Evolutionary conservation across 2,329 filamentous ascomycete genomes (phyloP).

Genomic region (Neopestalotiopsis clavispora): DNA sequence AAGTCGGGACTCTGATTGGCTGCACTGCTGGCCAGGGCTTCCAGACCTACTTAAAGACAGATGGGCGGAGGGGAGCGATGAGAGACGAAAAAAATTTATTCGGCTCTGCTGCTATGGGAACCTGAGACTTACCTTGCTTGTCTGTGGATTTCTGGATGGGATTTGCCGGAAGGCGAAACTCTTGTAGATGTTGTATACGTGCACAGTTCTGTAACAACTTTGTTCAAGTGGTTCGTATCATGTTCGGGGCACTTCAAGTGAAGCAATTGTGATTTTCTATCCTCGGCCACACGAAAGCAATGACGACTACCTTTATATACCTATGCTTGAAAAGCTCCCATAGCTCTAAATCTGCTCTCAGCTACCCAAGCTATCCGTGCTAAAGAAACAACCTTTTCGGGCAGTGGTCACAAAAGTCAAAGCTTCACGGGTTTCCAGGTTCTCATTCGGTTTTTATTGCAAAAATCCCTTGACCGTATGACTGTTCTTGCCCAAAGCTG

Average conservation of each 20-base stretch:
- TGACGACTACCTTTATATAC: neutral
- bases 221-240: neutral
- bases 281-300: neutral
- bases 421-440: neutral
- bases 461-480: neutral
- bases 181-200: neutral
- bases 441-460: neutral
- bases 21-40: neutral
- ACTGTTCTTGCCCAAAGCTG: neutral
- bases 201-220: neutral
- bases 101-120: neutral
- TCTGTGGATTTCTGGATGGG: conserved; percentile 2
- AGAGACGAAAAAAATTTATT: conserved; percentile 7
- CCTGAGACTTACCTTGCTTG: conserved; percentile 3
- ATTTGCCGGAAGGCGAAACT: neutral
- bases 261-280: neutral
- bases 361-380: neutral
- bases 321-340: neutral
- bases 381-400: neutral
- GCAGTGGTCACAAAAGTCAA: neutral
- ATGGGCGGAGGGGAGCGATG: neutral
- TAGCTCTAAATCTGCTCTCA: neutral
- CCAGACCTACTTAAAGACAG: conserved; percentile 13
- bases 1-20: neutral
- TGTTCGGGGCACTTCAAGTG: neutral